These are phyloP conservation scores for Emergomyces pasteurianus DNA, from an alignment of 2,329 filamentous ascomycete genomes.

Conservation along the genomic window DNA sequence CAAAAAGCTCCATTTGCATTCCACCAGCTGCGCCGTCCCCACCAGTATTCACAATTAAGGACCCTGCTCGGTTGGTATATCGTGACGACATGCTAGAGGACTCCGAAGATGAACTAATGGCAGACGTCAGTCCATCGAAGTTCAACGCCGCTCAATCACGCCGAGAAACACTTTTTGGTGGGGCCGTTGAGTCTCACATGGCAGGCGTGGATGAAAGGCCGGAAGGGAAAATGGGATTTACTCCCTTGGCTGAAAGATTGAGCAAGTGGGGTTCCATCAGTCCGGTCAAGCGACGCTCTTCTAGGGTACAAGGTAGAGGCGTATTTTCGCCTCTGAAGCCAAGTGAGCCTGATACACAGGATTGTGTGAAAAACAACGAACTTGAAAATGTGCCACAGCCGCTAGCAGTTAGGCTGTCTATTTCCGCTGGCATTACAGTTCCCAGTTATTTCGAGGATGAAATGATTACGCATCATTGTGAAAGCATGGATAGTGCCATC, in stretches of 20 bases:
- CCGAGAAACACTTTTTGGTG: constrained; percentile 9
- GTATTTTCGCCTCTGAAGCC: constrained; percentile 21
- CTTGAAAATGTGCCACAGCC: constrained; percentile 3
- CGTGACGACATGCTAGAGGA: constrained; percentile 12
- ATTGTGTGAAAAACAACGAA: background rate
- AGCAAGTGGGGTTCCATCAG: constrained; percentile 52
- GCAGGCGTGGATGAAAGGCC: background rate
- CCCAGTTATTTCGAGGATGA: constrained; percentile 51
- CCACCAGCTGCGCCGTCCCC: constrained; percentile 16
- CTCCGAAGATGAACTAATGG: constrained; percentile 20
- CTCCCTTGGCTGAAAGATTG: constrained; percentile 50
- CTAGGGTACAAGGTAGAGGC: constrained; percentile 17
- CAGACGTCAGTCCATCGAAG: constrained; percentile 9
- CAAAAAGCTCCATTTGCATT: constrained; percentile 6
- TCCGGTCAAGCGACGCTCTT: constrained; percentile 31
- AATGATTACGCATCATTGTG: constrained; percentile 39
- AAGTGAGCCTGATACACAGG: background rate
- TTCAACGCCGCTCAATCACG: background rate
- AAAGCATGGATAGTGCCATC: constrained; percentile 16
- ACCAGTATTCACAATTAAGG: constrained; percentile 5
- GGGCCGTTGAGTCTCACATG: background rate
- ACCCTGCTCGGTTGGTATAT: constrained; percentile 9
- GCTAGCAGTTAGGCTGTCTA: constrained; percentile 8
- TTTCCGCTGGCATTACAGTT: constrained; percentile 19
- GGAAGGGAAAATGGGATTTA: constrained; percentile 41